Evolutionary conservation across 805 yeast genomes (phyloP), one percentile per base, ranked within the genome.

Genomic region (Teunomyces gatunensis): DNA sequence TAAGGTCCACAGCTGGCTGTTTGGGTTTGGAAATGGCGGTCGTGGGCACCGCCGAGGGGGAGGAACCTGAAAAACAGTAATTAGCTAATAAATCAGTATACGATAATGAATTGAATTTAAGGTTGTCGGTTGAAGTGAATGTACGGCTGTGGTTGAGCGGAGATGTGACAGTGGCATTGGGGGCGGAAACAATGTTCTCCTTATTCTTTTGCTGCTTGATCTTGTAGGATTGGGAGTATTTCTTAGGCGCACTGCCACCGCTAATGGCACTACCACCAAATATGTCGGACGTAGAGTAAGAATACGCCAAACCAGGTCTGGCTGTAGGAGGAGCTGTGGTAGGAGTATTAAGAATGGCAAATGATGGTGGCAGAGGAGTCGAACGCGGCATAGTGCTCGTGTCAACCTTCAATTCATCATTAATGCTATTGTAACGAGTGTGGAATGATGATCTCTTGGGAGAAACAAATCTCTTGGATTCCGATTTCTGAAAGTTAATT

Each of bases 11-110:
- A 21, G 15, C 28, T 6, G 34, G 10, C 17, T 32, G 18, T 15
- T 32, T 32, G 34, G 18, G 34, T 18, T 32, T 32, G 11, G 18
- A 13, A 7, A 13, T 23, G 21, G 21, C 5, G 21, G 25, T 34
- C 7, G 39, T 21, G 29, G 40, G 15, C n/a, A 28, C 40, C n/a
- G 18, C 42, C 6, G 44, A 32, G 28, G 35, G 48, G 18, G 68
- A 64, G 18, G 68, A 64, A 34, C 67, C 66, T 44, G 61, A 64
- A 54, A 69, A 69, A 51, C 75, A 69, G 47, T 66, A 69, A 28
- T 60, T 64, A 45, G 63, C 65, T 45, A 69, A 55, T 48, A 69
- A 59, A 50, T 67, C 71, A 2, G 70, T 57, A 48, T 69, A 69
- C 15, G 59, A 51, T 54, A 63, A 54, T 27, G 64, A 54, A 47